Base-by-base conservation (phyloP, 768 basidiomycete genomes). In the Sistotremastrum suecicum region DNA sequence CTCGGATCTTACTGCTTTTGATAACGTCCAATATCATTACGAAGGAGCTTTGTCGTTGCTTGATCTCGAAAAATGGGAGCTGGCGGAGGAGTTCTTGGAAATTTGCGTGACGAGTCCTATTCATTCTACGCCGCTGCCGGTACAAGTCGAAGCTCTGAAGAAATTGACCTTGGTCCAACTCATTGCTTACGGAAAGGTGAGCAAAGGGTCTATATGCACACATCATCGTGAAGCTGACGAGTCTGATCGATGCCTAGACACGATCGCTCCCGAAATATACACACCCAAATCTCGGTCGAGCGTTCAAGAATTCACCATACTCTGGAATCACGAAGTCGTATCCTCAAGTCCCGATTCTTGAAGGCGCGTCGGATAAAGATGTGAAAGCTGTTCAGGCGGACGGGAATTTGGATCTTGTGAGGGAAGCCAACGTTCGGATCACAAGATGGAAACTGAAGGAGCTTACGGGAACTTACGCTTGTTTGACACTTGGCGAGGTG, bases 141-240 rank as follows among this genome's bases (percentile, higher is more conserved):
- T 91, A 3, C 89, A 94, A 59, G 60, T 90, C 54, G 89, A 91
- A 56, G 89, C 89, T 0, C 64, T 82, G 54, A 92, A 92, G 70
- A 90, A 91, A 62, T 64, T 89, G 41, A 63, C 72, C 20, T 66
- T 92, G 4, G 74, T 89, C 4, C 87, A 90, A 57, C 62, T 91
- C 40, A 84, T 92, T 47, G 66, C 73, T 20, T 70, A 75, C 44
- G 90, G 90, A 11, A 77, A 80, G 71, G 83, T 82, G 29, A 20
- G 65, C 20, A 45, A 3, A 4, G 7, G 30, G 20, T 28, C 5
- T 41, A 34, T 8, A 34, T 10, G 37, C 33, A 11, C 28, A 41
- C 39, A 8, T 8, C 32, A 7, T 8, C 3, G 11, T n/a, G 34
- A 11, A 32, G 12, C 6, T 41, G 6, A 11, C n/a, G 32, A 34